Evolutionary conservation across 805 yeast genomes (phyloP), one percentile per base, ranked within the genome.

Genomic region (Torulaspora indica): DNA sequence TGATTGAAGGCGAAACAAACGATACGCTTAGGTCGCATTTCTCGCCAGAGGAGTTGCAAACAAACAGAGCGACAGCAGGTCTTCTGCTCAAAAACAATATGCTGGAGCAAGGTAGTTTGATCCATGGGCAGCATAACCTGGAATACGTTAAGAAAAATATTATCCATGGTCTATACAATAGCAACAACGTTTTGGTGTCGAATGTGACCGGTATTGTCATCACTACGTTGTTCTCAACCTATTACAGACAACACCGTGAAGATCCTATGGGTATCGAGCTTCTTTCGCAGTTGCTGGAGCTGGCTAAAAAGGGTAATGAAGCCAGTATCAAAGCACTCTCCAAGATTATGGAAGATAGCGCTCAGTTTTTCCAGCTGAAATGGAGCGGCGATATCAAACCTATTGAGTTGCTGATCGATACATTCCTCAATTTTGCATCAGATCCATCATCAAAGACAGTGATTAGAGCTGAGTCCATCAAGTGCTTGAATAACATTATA

Each of bases 151-250:
- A 75, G 51, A 48, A 59, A n/a, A 56, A 67, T 42, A 64, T 75
- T 18, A 51, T 70, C 53, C 55, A 63, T 49, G 72, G 88, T 15
- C 48, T 65, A 14, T 55, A 58, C 32, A 54, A 60, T 22, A 45
- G 59, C 2, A 45, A 48, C 5, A 56, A 54, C 40, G 29, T 44
- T 14, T 68, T 86, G 52, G 85, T 91, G 23, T 76, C 95, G 48
- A 88, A 85, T 59, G 86, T 91, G 48, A 82, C 96, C 5, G 96
- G 97, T 31, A 89, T 82, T 57, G 95, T 89, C 39, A 80, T 91
- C 41, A 85, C 97, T 2, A 75, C 96, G 0, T 66, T 93, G 24
- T 84, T 89, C 53, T 72, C 84, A 2, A 71, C 78, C 8, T 66
- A 66, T 43, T 65, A 59, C 47, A 57, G 67, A 44, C 62, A 60